These are phyloP conservation scores for Chenopodium suecicum DNA, from an alignment of 148 eudicot species.

Conservation along the genomic window DNA sequence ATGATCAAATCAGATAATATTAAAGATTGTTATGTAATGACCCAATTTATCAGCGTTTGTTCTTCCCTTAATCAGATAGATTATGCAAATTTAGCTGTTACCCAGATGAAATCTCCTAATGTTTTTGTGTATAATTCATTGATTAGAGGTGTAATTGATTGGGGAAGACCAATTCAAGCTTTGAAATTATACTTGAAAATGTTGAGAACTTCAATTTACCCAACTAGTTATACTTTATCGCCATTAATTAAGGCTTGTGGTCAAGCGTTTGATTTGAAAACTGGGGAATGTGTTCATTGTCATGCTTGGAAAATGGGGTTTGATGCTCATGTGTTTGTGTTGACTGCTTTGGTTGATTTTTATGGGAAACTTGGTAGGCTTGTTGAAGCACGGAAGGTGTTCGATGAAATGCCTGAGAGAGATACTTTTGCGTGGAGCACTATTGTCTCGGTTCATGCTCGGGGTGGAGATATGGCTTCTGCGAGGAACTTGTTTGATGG, in stretches of 20 bases:
- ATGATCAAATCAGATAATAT: constrained; percentile 50
- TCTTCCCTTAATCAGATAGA: constrained; percentile 42
- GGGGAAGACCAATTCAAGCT: constrained; percentile 43
- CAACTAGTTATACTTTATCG: constrained; percentile 63
- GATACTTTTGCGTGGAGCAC: constrained; percentile 72
- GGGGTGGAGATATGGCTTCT: constrained; percentile 52
- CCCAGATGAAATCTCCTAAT: constrained; percentile 57
- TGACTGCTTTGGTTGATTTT: constrained; percentile 65
- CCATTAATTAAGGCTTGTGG: constrained; percentile 60
- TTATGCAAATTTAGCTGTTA: constrained; percentile 42
- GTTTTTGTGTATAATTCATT: constrained; percentile 62
- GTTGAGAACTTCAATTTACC: constrained; percentile 40
- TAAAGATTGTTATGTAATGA: constrained; percentile 57
- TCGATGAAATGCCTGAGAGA: constrained; percentile 70
- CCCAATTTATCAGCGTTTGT: constrained; percentile 59
- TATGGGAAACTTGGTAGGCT: constrained; percentile 46
- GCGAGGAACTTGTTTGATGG: constrained; percentile 55
- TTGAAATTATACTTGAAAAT: constrained; percentile 46
- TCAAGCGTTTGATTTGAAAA: constrained; percentile 8
- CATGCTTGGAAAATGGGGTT: constrained; percentile 68
- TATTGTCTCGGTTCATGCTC: constrained; percentile 49
- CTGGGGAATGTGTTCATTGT: constrained; percentile 56
- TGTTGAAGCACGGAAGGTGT: constrained; percentile 49
- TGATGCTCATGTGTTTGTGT: constrained; percentile 48
- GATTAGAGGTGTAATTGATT: constrained; percentile 52